Percentiles rank a stretch among this genome's conserved stretches.
These are phyloP conservation scores for Cercis canadensis DNA, from an alignment of 306 rosid genomes.

Conservation along the genomic window DNA sequence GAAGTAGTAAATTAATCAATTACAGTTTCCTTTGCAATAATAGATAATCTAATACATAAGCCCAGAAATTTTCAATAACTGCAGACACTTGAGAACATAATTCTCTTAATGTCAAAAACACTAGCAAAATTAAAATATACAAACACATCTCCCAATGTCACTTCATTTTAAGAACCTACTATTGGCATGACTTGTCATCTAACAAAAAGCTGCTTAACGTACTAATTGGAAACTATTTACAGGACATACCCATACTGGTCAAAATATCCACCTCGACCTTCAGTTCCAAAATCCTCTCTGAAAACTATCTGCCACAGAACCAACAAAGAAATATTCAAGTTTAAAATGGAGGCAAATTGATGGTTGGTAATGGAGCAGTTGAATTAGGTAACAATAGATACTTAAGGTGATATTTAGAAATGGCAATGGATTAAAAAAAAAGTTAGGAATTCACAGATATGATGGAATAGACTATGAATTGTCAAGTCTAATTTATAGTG, in stretches of 20 bases:
- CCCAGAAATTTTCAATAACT: background rate
- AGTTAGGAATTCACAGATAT: too few relatives aligned
- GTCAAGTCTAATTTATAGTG: slow-evolving; percentile 14
- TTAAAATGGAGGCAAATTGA: slow-evolving; percentile 25
- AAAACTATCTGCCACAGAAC: slow-evolving; percentile 79
- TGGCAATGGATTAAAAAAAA: background rate
- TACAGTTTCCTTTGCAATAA: slow-evolving; percentile 15
- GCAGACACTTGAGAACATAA: background rate
- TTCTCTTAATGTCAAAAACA: slow-evolving; percentile 2
- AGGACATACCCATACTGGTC: slow-evolving; percentile 88
- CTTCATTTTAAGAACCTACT: slow-evolving; percentile 28
- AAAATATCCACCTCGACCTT: slow-evolving; percentile 99
- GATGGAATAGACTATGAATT: too few relatives aligned
- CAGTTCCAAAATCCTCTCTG: slow-evolving; percentile 98
- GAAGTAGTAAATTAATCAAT: slow-evolving; percentile 25
- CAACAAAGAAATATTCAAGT: slow-evolving; percentile 28
- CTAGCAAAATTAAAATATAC: slow-evolving; percentile 23
- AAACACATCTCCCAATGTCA: slow-evolving; percentile 22
- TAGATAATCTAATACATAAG: slow-evolving; percentile 17
- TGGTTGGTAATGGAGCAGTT: slow-evolving; percentile 27
- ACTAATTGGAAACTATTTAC: background rate
- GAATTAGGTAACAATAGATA: slow-evolving; percentile 15
- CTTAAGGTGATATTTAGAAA: too few relatives aligned
- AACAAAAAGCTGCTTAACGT: background rate
- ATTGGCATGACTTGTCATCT: slow-evolving; percentile 19